Conservation (phyloP, 116 monocot genomes). For the Phalaenopsis hybrid region DNA sequence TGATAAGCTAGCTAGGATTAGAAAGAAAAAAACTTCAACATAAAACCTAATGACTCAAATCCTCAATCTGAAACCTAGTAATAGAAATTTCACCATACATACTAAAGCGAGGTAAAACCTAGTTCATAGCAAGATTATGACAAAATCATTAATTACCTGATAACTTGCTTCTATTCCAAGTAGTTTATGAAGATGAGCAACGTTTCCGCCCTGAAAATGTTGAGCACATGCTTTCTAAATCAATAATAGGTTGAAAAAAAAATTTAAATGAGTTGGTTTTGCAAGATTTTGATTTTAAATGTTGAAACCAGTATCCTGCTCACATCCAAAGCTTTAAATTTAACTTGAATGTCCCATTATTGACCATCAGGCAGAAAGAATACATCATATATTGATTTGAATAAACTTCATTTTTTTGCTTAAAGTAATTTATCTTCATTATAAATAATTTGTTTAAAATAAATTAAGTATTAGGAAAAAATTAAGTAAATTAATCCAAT, state of each 20-base stretch:
- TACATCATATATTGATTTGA: too few relatives aligned
- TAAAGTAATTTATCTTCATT: too few relatives aligned
- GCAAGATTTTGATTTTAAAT: not conserved
- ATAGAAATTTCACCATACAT: not conserved
- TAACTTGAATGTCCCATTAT: not conserved
- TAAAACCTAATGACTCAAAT: not conserved
- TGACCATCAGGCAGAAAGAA: too few relatives aligned
- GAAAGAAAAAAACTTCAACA: not conserved
- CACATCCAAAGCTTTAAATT: not conserved
- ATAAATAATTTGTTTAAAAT: too few relatives aligned
- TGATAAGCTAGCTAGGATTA: not conserved
- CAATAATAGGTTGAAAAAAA: not conserved
- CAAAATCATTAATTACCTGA: slow-evolving; percentile 42
- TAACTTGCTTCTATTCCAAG: slow-evolving; percentile 89
- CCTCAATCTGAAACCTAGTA: not conserved
- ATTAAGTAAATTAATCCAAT: not conserved
- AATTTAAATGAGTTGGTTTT: not conserved
- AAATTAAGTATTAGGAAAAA: too few relatives aligned
- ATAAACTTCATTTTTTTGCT: too few relatives aligned
- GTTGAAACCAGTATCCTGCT: not conserved
- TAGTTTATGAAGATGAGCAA: slow-evolving; percentile 82
- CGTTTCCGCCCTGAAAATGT: slow-evolving; percentile 78
- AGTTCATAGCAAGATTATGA: not conserved
- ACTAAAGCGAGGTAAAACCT: not conserved
- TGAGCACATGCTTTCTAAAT: not conserved